Base-by-base conservation (phyloP, 495 filamentous ascomycete genomes). In the Aspergillus indologenus region DNA sequence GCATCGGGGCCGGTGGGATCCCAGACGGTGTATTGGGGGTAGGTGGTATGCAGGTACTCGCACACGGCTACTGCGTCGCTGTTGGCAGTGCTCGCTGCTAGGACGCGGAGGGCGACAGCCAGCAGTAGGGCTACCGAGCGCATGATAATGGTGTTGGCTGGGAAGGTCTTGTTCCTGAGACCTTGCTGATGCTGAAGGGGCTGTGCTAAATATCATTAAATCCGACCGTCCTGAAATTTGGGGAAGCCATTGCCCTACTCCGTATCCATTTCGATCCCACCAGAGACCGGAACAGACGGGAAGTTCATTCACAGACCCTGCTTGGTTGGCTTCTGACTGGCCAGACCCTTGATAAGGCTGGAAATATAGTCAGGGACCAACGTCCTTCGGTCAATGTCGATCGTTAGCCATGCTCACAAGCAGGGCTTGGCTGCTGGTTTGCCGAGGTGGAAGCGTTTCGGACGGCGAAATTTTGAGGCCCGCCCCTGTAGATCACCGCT, bases 11-110 rank as follows among this genome's bases (percentile, higher is more conserved):
- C 48, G 15, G 48, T 17, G 48, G 48, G 48, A 51, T 51, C 48
- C 48, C 23, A 51, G 48, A 51, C 48, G 24, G 48, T 51, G 23
- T 31, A 31, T 29, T 31, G 48, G 15, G 48, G 48, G 48, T 51
- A 51, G 3, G n/a, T n/a, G 3, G 48, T 26, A 11, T 51, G 24
- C 48, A 51, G 24, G 11, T 18, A 19, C 23, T 51, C 23, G 48
- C 48, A 51, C 2, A 50, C 47, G 15, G 47, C 12, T 7, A 50
- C 47, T 1, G 47, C 47, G 15, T 50, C 47, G 47, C 21, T 26
- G 47, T 50, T 50, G 5, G 47, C 21, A 24, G 4, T 29, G 5
- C 34, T 40, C 34, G 22, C 48, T 1, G 48, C 48, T 0, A 51
- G 48, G 23, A 6, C 24, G 15, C 11, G 11, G 2, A 18, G 23